These are phyloP conservation scores for Westerdykella aurantiaca DNA, from an alignment of 2,329 filamentous ascomycete genomes.

Conservation along the genomic window DNA sequence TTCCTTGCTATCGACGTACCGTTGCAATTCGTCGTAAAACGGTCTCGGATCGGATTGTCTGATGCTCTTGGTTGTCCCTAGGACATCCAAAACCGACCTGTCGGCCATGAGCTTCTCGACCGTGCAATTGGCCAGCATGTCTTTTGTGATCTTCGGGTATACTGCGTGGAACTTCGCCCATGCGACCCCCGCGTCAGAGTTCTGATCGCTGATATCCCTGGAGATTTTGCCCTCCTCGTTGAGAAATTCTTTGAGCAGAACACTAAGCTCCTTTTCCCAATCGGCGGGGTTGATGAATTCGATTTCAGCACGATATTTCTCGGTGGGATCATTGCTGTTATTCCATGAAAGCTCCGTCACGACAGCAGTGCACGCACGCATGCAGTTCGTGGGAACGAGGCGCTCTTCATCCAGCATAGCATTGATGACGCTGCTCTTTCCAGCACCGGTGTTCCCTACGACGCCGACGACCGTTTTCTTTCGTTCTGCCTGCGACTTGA, in stretches of 20 bases:
- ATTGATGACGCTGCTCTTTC: slow-evolving; percentile 60
- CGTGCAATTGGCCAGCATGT: slow-evolving; percentile 33
- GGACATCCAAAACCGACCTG: slow-evolving; percentile 36
- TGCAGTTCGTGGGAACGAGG: slow-evolving; percentile 52
- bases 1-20: slow-evolving; percentile 53
- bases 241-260: slow-evolving; percentile 47
- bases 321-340: slow-evolving; percentile 32
- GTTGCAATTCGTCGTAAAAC: slow-evolving; percentile 46
- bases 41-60: slow-evolving; percentile 28
- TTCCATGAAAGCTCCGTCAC: slow-evolving; percentile 58
- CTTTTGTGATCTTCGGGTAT: slow-evolving; percentile 41
- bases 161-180: slow-evolving; percentile 50
- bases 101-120: slow-evolving; percentile 42
- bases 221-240: slow-evolving; percentile 37
- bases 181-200: slow-evolving; percentile 46
- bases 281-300: slow-evolving; percentile 51
- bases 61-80: slow-evolving; percentile 45
- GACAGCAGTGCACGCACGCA: slow-evolving; percentile 58
- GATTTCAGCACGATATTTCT: slow-evolving; percentile 51
- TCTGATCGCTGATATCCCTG: slow-evolving; percentile 36
- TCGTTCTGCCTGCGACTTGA: slow-evolving; percentile 37
- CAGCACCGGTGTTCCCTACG: slow-evolving; percentile 56
- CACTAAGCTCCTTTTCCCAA: slow-evolving; percentile 50
- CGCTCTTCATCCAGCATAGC: slow-evolving; percentile 57
- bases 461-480: slow-evolving; percentile 52